Evolutionary conservation across 1,284 basidiomycete genomes (phyloP).

Genomic region (Porogramme epimiltina): DNA sequence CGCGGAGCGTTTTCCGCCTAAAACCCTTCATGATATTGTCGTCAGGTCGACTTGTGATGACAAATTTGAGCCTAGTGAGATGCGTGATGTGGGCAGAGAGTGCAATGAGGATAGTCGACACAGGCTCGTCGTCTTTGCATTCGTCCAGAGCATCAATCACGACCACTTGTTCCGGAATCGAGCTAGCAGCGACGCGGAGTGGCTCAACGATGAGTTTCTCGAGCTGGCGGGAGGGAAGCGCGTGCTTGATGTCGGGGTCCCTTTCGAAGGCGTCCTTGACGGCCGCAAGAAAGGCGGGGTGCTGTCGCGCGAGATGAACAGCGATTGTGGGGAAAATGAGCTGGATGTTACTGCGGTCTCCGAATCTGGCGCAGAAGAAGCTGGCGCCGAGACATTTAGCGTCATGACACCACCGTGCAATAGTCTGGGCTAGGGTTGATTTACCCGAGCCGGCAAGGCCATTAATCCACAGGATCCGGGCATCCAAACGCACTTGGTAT

Average conservation of each 20-base stretch:
- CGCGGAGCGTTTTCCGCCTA: constrained; percentile 49
- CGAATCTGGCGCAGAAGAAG: constrained; percentile 34
- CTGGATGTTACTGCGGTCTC: constrained; percentile 18
- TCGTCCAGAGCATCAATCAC: constrained; percentile 34
- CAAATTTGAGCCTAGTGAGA: constrained; percentile 18
- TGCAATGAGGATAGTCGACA: constrained; percentile 15
- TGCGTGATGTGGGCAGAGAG: constrained; percentile 13
- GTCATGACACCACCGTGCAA: constrained; percentile 8
- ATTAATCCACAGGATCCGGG: constrained; percentile 13
- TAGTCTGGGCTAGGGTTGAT: constrained; percentile 14
- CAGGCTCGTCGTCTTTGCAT: constrained; percentile 22
- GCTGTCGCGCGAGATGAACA: constrained; percentile 22
- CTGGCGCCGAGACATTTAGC: constrained; percentile 27
- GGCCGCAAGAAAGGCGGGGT: constrained; percentile 14
- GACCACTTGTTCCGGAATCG: constrained; percentile 17
- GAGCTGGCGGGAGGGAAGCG: constrained; percentile 17
- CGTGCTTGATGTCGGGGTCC: constrained; percentile 12
- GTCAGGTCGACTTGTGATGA: constrained; percentile 31
- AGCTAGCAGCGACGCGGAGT: constrained; percentile 1
- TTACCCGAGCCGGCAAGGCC: constrained; percentile 17
- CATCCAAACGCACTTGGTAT: too few relatives aligned
- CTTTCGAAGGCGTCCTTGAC: constrained; percentile 12
- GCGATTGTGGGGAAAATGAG: constrained; percentile 30
- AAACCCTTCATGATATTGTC: constrained; percentile 19
- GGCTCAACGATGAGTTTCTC: constrained; percentile 26